Conservation (phyloP, 169 alveolate genomes). For the Plasmodium billcollinsi region DNA sequence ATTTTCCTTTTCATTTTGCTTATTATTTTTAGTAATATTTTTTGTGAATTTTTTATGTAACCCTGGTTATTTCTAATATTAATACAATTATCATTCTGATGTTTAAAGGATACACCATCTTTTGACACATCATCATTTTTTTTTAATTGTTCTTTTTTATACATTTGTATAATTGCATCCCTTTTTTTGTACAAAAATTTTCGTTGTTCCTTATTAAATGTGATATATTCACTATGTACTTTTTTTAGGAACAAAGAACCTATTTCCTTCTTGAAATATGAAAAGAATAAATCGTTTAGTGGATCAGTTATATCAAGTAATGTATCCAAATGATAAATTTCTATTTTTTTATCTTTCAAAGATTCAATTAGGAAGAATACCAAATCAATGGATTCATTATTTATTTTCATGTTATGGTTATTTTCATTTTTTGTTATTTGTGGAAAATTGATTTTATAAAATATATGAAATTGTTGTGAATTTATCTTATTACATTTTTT, state of each 20-base stretch:
- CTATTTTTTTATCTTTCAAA: constrained; percentile 20
- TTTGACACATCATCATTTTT: neutral
- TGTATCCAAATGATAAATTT: constrained; percentile 1
- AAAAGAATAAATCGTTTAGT: constrained; percentile 10
- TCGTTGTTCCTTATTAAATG: constrained; percentile 33
- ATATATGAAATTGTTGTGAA: constrained; percentile 3
- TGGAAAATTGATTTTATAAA: constrained; percentile 33
- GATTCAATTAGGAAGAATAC: constrained; percentile 19
- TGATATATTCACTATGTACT: constrained; percentile 29
- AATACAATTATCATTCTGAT: neutral
- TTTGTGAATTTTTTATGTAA: neutral
- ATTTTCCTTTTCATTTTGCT: constrained; percentile 38
- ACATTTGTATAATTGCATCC: constrained; percentile 10
- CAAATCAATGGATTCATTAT: constrained; percentile 1
- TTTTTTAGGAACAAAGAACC: constrained; percentile 17
- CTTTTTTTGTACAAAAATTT: constrained; percentile 15
- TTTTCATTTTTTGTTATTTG: neutral
- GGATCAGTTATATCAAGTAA: constrained; percentile 17
- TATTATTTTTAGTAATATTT: constrained; percentile 32
- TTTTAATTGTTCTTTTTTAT: neutral
- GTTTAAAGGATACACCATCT: neutral
- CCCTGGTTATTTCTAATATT: neutral
- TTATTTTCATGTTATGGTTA: neutral
- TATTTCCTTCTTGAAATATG: constrained; percentile 16
- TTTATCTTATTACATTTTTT: neutral